phyloP scores from a whole-genome alignment of 78 protist genomes.

The Dictyostelium firmibasis region DNA sequence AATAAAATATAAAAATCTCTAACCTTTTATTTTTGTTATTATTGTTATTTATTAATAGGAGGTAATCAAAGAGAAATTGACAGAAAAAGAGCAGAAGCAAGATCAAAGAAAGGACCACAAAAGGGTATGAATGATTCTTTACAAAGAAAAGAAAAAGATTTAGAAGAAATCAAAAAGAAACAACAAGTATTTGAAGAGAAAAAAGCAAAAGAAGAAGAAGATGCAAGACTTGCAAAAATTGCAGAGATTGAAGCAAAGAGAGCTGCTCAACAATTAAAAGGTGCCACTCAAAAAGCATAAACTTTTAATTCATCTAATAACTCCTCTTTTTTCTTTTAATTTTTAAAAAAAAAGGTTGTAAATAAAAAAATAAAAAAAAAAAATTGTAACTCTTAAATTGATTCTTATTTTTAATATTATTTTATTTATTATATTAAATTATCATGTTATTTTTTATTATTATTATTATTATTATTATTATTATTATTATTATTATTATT shows the following conservation, averaged over 20 bases:
- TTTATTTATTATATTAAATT: neutral
- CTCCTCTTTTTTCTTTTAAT: neutral
- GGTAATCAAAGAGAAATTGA: constrained; percentile 85
- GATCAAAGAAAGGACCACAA: constrained; percentile 44
- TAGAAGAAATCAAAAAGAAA: constrained; percentile 4
- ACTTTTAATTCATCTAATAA: neutral
- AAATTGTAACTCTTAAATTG: neutral
- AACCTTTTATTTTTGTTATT: no score
- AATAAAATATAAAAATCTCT: neutral
- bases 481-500: neutral
- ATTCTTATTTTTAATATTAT: neutral
- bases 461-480: neutral
- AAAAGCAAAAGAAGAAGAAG: constrained; percentile 36
- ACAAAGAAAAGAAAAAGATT: constrained; percentile 58
- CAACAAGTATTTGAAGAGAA: constrained; percentile 46
- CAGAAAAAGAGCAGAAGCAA: constrained; percentile 74
- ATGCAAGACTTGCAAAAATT: constrained; percentile 22
- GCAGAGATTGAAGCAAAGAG: constrained; percentile 20
- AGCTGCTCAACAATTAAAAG: constrained; percentile 3
- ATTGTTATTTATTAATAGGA: constrained; percentile 27
- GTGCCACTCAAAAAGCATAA: neutral
- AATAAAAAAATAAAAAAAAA: neutral
- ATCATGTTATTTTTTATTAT: neutral
- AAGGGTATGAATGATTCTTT: neutral
- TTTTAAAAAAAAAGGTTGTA: neutral